Percentiles rank a stretch among this genome's conserved stretches.
Evolutionary conservation across 352 stramenopile genomes (phyloP).

Genomic region (Globisporangium carolinianum): DNA sequence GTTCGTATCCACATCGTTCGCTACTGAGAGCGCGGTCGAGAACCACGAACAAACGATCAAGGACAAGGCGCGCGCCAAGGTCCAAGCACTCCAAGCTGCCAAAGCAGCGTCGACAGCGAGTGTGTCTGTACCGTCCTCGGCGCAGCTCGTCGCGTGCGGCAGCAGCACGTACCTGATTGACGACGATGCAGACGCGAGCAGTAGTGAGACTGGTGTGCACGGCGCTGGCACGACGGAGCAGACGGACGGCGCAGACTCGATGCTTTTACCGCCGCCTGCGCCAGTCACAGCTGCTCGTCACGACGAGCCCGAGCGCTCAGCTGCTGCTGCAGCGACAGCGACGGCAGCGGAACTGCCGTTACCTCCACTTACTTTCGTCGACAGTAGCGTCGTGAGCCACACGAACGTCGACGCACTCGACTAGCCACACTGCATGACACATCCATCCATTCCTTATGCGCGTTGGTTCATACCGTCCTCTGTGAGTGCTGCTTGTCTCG

Average conservation of each 20-base stretch:
- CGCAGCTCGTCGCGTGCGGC: conserved; percentile 6
- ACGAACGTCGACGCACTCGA: conserved; percentile 55
- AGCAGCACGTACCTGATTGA: neutral
- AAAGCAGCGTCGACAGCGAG: conserved; percentile 1
- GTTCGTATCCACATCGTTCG: conserved; percentile 46
- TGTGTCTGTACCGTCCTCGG: conserved; percentile 2
- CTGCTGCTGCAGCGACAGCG: neutral
- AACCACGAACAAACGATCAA: conserved; percentile 6
- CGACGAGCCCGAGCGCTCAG: neutral
- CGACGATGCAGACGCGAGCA: neutral
- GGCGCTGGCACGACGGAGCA: neutral
- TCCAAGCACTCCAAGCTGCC: conserved; percentile 4
- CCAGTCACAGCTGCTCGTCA: conserved; percentile 3
- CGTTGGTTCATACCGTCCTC: too few relatives aligned
- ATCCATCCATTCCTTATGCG: too few relatives aligned
- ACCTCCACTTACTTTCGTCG: neutral
- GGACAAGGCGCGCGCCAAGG: conserved; percentile 5
- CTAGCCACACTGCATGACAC: conserved; percentile 6
- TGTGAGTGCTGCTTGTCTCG: too few relatives aligned
- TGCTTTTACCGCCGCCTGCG: conserved; percentile 14
- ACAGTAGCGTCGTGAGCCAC: conserved; percentile 4
- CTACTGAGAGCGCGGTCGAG: conserved; percentile 7
- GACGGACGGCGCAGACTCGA: too few relatives aligned
- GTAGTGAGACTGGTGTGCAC: neutral
- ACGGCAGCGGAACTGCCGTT: neutral